Base-by-base conservation (phyloP, 2,329 filamentous ascomycete species). In the Diaporthe humulicola region DNA sequence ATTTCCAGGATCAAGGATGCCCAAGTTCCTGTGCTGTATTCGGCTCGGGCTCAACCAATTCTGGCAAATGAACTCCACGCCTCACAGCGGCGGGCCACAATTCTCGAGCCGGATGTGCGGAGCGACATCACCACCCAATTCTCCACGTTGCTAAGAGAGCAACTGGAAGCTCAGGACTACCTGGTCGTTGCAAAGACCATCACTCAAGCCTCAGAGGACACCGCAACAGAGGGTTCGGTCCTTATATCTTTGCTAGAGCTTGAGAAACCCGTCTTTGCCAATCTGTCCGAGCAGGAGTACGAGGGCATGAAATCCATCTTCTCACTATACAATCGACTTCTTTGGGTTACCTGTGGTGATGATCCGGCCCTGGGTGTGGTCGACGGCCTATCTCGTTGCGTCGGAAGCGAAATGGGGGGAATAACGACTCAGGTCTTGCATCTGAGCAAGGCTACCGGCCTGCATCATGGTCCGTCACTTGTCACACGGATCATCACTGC, bases 361-460 rank as follows among this genome's bases (percentile, higher is more conserved):
- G 73, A 74, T 57, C 73, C 73, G 36, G 66, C 70, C 73, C 71
- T 71, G 45, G 70, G 70, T 45, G 70, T 74, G 66, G 66, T 74
- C 28, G 73, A 74, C 40, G 73, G 73, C 56, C 57, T 74, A 19
- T 66, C 73, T 28, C 66, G 73, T 40, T 66, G 70, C 33, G 73
- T 74, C 8, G 66, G 73, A 7, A 67, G 73, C n/a, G 73, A 74
- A 28, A 74, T 71, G 45, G 38, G 64, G 17, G 73, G 73, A 45
- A 74, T 67, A 45, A 57, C 66, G 30, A 70, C 70, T 22, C 66
- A 74, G 19, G 73, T 74, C 0, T 66, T 74, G 25, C 73, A 74
- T 66, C 60, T 74, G 73, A 70, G 66, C 25, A 56, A 50, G 12
- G 73, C 66, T 36, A 56, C 67, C n/a, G 60, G 73, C 33, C 56